Conservation (phyloP, 2,329 filamentous ascomycete genomes). For the Dactylellina leptospora region DNA sequence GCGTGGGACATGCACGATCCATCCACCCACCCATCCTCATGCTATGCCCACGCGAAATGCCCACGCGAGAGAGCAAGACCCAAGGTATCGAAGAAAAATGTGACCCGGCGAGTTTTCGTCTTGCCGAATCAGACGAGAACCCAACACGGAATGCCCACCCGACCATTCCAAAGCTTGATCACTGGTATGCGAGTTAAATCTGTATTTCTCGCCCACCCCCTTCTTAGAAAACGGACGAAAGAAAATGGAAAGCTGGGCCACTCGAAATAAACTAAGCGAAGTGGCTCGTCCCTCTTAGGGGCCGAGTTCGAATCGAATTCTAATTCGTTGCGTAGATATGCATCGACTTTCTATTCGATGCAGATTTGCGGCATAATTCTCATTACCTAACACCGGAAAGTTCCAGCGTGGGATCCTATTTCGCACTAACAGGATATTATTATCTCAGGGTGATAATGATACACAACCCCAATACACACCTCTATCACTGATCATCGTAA, state of each 20-base stretch:
- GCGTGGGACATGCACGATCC: slow-evolving; percentile 36
- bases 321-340: slow-evolving; percentile 29
- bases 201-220: slow-evolving; percentile 8
- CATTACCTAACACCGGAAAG: slow-evolving; percentile 45
- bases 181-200: neutral
- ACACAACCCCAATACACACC: slow-evolving; percentile 19
- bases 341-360: slow-evolving; percentile 8
- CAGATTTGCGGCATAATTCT: slow-evolving; percentile 28
- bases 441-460: slow-evolving; percentile 20
- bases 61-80: slow-evolving; percentile 10
- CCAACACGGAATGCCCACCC: slow-evolving; percentile 18
- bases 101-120: slow-evolving; percentile 7
- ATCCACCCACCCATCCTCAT: slow-evolving; percentile 29
- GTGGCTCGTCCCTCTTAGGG: slow-evolving; percentile 16
- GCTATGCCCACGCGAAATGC: slow-evolving; percentile 45
- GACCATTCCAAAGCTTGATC: neutral
- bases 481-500: slow-evolving; percentile 23
- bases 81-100: slow-evolving; percentile 14
- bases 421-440: slow-evolving; percentile 6
- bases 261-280: slow-evolving; percentile 46
- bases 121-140: slow-evolving; percentile 23
- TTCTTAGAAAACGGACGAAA: neutral
- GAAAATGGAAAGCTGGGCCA: slow-evolving; percentile 28
- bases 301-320: slow-evolving; percentile 34
- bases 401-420: slow-evolving; percentile 41